These are phyloP conservation scores for Noccaea bulbosa DNA, from an alignment of 345 rosid genomes.

Conservation along the genomic window DNA sequence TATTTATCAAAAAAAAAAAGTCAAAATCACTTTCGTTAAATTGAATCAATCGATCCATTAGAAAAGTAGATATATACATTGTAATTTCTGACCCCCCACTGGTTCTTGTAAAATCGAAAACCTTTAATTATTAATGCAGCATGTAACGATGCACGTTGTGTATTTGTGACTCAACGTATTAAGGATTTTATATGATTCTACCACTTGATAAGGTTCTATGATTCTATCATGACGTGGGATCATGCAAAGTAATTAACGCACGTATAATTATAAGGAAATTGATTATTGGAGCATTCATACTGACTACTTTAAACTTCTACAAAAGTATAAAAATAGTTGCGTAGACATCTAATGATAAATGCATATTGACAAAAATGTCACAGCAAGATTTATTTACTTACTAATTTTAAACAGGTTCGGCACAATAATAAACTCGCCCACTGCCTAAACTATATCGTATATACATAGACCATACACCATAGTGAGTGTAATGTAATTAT, in stretches of 20 bases:
- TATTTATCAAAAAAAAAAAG: too few species aligned
- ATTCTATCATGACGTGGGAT: slow-evolving; percentile 8
- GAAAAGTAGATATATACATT: neutral
- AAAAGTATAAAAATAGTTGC: neutral
- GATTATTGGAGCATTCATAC: neutral
- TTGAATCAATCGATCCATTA: neutral
- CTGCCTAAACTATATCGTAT: neutral
- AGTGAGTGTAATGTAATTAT: neutral
- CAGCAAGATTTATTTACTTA: neutral
- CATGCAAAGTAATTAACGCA: slow-evolving; percentile 16
- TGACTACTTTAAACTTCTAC: neutral
- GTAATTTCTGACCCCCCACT: neutral
- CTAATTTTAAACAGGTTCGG: neutral
- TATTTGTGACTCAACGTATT: neutral
- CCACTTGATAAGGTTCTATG: neutral
- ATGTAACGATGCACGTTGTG: slow-evolving; percentile 26
- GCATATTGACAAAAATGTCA: neutral
- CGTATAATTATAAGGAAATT: neutral
- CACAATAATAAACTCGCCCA: neutral
- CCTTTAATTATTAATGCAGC: neutral
- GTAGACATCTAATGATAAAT: neutral
- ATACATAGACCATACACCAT: too few species aligned
- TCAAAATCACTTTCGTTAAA: neutral
- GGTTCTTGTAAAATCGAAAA: slow-evolving; percentile 8
- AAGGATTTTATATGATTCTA: neutral